phyloP scores from a whole-genome alignment of 2,329 filamentous ascomycete species.

The Diaporthe aspalathi region DNA sequence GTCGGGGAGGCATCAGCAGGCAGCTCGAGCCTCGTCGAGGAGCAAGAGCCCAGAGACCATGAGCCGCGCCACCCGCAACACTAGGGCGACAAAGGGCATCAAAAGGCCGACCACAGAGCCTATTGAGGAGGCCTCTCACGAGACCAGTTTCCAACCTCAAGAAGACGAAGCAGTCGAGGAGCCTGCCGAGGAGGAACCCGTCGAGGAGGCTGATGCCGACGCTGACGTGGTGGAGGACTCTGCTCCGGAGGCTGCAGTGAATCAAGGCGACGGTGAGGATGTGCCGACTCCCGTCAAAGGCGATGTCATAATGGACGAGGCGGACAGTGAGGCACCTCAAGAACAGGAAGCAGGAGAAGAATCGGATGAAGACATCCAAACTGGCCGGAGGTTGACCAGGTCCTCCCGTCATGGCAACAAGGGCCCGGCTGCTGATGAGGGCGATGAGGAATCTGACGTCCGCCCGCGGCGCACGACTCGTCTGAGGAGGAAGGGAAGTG shows the following conservation, averaged over 20 bases:
- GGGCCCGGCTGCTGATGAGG: constrained; percentile 44
- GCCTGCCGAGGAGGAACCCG: constrained; percentile 44
- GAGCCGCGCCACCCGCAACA: constrained; percentile 55
- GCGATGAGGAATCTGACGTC: constrained; percentile 41
- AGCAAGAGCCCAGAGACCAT: constrained; percentile 68
- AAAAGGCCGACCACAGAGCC: constrained; percentile 59
- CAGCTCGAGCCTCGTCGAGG: constrained; percentile 60
- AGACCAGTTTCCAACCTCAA: constrained; percentile 51
- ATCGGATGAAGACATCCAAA: constrained; percentile 53
- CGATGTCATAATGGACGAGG: constrained; percentile 43
- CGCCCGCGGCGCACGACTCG: constrained; percentile 34
- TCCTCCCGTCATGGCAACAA: constrained; percentile 42
- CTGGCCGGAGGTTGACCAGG: constrained; percentile 35
- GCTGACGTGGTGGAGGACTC: constrained; percentile 41
- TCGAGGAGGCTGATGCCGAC: constrained; percentile 28
- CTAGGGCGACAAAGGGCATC: constrained; percentile 63
- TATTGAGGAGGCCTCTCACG: constrained; percentile 65
- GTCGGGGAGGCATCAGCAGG: constrained; percentile 68
- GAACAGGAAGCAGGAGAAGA: constrained; percentile 47
- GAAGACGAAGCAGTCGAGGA: constrained; percentile 46
- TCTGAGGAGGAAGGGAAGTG: constrained; percentile 33
- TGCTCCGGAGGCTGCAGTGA: constrained; percentile 28
- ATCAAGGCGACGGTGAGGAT: constrained; percentile 43
- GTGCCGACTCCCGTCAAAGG: constrained; percentile 37
- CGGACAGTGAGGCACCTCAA: constrained; percentile 47